Base-by-base conservation (phyloP, 148 eudicot genomes). In the Nyssa sinensis region DNA sequence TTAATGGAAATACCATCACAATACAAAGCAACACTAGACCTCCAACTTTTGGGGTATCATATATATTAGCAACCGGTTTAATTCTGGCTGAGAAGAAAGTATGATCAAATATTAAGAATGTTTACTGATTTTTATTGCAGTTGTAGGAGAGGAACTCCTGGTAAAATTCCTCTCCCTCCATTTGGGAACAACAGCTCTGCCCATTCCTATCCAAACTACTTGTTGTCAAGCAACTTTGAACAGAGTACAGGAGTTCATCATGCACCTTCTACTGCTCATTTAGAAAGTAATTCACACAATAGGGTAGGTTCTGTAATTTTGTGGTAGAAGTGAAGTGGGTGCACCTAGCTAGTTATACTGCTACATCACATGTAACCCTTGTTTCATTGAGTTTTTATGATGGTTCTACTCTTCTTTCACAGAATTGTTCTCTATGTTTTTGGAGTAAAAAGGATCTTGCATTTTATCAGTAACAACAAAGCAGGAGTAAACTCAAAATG, bases 1-100 rank as follows among this genome's bases (percentile, higher is more conserved):
- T 66, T 83, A 24, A 83, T 83, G 86, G 86, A 83, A 31, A 83
- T 83, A 41, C 86, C 86, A 6, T 76, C 73, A 33, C 86, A 79
- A 29, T 83, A 83, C 75, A 73, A 76, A 44, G 86, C 86, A 62
- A 77, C 86, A 21, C 13, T 79, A 17, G 83, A 79, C 17, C 83
- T 79, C 61, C 72, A 76, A 0, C 80, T 80, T 28, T 61, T 80
- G 30, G 83, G 81, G 81, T 79, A 69, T 0, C 47, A 24, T 73
- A 7, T 65, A 16, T 47, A 37, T 57, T 27, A 7, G 13, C 58
- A 10, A 14, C 58, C 17, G 4, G n/a, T n/a, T 16, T 16, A 53
- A 14, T 53, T 53, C 14, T 53, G 58, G 58, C 58, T 2, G 3
- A 53, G 3, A 2, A 53, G 58, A 53, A 3, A 53, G 3, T 16